Evolutionary conservation across 1,284 basidiomycete species (phyloP).

Genomic region (Macrocystidia cucumis): DNA sequence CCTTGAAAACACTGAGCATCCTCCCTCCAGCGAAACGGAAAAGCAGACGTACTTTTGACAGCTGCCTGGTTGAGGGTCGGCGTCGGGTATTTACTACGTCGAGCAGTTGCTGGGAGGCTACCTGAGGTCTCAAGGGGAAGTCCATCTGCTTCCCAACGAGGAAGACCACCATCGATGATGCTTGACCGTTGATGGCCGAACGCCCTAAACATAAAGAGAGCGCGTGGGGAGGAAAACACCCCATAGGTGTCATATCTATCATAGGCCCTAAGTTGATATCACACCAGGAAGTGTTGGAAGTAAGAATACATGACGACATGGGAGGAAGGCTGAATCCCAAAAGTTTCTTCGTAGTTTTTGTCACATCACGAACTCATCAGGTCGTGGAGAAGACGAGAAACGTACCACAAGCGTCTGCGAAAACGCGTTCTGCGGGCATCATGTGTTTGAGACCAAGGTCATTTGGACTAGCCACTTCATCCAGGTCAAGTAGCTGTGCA

Average conservation of each 20-base stretch:
- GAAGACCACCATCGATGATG: conserved; percentile 85
- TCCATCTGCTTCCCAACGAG: conserved; percentile 75
- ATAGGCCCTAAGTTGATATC: conserved; percentile 7
- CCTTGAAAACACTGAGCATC: conserved; percentile 31
- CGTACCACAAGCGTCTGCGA: conserved; percentile 77
- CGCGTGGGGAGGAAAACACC: conserved; percentile 86
- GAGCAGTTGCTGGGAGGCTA: conserved; percentile 17
- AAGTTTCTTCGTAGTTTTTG: conserved; percentile 35
- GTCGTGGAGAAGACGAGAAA: conserved; percentile 5
- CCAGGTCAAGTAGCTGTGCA: conserved; percentile 79
- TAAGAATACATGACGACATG: conserved; percentile 70
- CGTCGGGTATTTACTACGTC: conserved; percentile 35
- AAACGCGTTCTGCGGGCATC: conserved; percentile 75
- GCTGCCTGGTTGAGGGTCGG: conserved; percentile 42
- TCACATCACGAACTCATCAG: not conserved
- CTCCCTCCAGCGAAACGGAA: conserved; percentile 11
- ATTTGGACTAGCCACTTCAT: conserved; percentile 64
- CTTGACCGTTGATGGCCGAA: conserved; percentile 84
- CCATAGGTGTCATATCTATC: conserved; percentile 80
- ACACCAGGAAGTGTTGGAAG: conserved; percentile 5
- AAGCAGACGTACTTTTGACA: conserved; percentile 50
- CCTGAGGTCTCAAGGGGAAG: conserved; percentile 50
- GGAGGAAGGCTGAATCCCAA: conserved; percentile 70
- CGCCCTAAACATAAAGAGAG: conserved; percentile 86
- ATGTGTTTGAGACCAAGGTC: conserved; percentile 86